Conservation (phyloP, 2,329 filamentous ascomycete species). For the Colletotrichum camelliae region DNA sequence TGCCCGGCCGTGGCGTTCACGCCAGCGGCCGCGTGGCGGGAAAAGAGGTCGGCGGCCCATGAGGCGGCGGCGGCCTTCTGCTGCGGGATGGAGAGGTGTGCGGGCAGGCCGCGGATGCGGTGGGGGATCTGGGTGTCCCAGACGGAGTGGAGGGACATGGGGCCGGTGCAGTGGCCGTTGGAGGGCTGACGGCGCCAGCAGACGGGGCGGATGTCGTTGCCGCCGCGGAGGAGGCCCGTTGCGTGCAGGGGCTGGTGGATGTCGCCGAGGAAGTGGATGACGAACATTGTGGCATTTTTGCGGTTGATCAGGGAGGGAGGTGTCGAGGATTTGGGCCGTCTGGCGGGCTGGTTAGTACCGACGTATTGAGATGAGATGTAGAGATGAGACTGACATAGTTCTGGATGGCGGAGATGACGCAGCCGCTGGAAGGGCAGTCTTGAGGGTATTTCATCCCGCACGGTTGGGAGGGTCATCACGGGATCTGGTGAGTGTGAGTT, state of each 20-base stretch:
- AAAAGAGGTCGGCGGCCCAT: conserved; percentile 11
- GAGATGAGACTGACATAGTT: conserved; percentile 8
- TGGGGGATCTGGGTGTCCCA: conserved; percentile 22
- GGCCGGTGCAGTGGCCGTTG: conserved; percentile 11
- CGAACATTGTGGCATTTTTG: conserved; percentile 23
- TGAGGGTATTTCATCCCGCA: conserved; percentile 22
- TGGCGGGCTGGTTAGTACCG: not conserved
- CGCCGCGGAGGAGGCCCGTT: conserved; percentile 21
- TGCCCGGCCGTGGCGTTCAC: not conserved
- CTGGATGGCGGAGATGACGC: conserved; percentile 21
- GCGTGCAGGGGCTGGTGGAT: conserved; percentile 24
- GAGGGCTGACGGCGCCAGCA: conserved; percentile 17
- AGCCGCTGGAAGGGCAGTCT: conserved; percentile 21
- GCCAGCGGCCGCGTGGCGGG: not conserved
- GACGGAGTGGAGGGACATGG: conserved; percentile 21
- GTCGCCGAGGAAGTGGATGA: conserved; percentile 24
- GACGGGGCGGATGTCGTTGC: conserved; percentile 23
- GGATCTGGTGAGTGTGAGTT: not conserved
- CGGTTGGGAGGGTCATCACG: conserved; percentile 15
- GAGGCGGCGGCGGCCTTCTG: conserved; percentile 13
- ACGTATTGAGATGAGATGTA: not conserved
- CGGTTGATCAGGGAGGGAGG: conserved; percentile 31
- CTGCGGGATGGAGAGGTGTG: conserved; percentile 1
- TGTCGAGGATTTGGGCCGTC: conserved; percentile 20
- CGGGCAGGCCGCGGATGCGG: conserved; percentile 15